These are phyloP conservation scores for Heterobasidion parviporum DNA, from an alignment of 1,284 basidiomycete genomes.

Conservation along the genomic window DNA sequence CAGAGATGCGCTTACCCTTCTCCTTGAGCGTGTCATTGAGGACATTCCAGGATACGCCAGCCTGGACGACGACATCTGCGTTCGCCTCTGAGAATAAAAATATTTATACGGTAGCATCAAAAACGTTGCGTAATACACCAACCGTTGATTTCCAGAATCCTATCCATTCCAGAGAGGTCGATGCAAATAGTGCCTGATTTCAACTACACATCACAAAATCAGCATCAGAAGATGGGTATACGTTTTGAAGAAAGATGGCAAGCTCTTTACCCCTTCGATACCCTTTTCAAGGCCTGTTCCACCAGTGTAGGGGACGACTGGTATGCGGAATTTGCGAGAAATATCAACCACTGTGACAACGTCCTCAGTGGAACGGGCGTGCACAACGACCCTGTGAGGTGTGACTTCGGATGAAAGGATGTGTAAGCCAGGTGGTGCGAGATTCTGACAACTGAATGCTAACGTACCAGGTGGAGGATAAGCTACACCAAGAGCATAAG, in stretches of 20 bases:
- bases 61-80: constrained; percentile 71
- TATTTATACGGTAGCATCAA: too few species aligned
- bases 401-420: constrained; percentile 27
- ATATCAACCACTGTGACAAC: constrained; percentile 52
- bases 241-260: constrained; percentile 1
- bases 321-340: constrained; percentile 48
- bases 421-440: background rate
- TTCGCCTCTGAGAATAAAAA: constrained; percentile 34
- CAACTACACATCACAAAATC: constrained; percentile 20
- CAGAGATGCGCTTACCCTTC: constrained; percentile 24
- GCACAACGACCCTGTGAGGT: constrained; percentile 58
- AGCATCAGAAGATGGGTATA: background rate
- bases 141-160: constrained; percentile 75
- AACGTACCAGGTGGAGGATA: background rate
- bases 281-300: constrained; percentile 59
- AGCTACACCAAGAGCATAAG: background rate
- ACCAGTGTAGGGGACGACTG: constrained; percentile 52
- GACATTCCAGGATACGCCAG: constrained; percentile 85
- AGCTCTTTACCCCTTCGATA: constrained; percentile 46
- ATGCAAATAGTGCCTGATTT: constrained; percentile 73
- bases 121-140: constrained; percentile 28
- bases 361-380: constrained; percentile 43
- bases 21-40: constrained; percentile 72
- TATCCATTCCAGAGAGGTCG: constrained; percentile 82
- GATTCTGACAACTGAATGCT: background rate